Base-by-base conservation (phyloP, 257 asterid species). In the Ehretia macrophylla region DNA sequence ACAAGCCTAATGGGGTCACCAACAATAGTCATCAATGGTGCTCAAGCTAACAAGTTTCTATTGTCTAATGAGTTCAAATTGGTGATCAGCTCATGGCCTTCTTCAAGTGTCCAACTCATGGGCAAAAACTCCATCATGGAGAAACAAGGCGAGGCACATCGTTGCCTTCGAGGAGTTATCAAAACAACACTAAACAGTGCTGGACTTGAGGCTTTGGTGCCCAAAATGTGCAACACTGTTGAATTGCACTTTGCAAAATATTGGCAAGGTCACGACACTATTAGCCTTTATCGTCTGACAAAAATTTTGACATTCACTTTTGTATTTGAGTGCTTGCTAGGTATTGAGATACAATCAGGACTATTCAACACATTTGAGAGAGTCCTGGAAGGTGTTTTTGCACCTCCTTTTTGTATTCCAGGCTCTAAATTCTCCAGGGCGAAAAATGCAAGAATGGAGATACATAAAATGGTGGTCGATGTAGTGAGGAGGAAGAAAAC, bases 51-150 rank as follows among this genome's bases (percentile, higher is more conserved):
- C 61, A 83, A 78, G 66, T 90, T 90, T 76, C 80, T 90, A 71
- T 60, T 90, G 59, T 81, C 97, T 1, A 90, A 83, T 45, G 96
- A 90, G 57, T 90, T 87, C 79, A 90, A 85, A 72, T 60, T 90
- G 44, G 96, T 90, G 1, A 80, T 90, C 14, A 90, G 97, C 70
- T 87, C 97, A 10, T 90, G 97, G 97, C 97, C 97, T 8, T 59
- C 96, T 5, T 87, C 97, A 0, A 81, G 90, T 0, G 95, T 90
- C 14, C 87, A 83, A 60, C 67, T 90, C n/a, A 90, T 90, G 97
- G 96, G 96, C 0, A 65, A 59, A 59, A 68, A 87, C 48, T 85
- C 88, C 0, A 90, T 90, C 58, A 90, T 90, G 97, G 97, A 85
- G 79, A 90, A 85, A 67, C 86, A 63, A 57, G 97, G 97, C 0